A percentile compares a stretch with the other conserved stretches of the same genome.
phyloP scores from a whole-genome alignment of 768 basidiomycete species.

The Holtermannia corniformis region DNA sequence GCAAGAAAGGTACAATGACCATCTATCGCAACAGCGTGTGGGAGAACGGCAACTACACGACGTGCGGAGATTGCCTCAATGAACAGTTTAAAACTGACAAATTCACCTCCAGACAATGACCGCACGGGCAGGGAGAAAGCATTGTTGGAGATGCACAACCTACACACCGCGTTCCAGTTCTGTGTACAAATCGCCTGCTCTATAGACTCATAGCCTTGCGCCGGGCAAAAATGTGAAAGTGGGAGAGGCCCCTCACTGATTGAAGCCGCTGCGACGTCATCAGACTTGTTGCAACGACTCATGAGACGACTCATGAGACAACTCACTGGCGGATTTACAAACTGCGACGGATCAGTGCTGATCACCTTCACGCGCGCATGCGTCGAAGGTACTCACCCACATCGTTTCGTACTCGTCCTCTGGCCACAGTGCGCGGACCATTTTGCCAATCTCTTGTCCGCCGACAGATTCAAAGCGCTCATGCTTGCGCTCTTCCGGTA shows the following conservation, averaged over 20 bases:
- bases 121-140: too few species aligned
- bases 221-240: constrained; percentile 40
- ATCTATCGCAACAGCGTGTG: too few species aligned
- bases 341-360: constrained; percentile 4
- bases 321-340: constrained; percentile 32
- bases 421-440: constrained; percentile 36
- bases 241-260: constrained; percentile 38
- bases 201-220: too few species aligned
- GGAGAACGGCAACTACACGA: too few species aligned
- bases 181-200: too few species aligned
- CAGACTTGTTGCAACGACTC: too few species aligned
- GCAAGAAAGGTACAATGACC: too few species aligned
- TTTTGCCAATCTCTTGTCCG: constrained; percentile 31
- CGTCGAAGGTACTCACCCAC: constrained; percentile 24
- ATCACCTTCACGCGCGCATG: background rate
- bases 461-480: constrained; percentile 25
- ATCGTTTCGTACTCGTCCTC: constrained; percentile 37
- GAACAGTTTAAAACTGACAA: too few species aligned
- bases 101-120: too few species aligned
- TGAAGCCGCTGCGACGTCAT: constrained; percentile 22
- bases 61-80: too few species aligned
- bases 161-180: too few species aligned
- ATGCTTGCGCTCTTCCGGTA: constrained; percentile 22
- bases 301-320: background rate
- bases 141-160: too few species aligned